Evolutionary conservation across 768 basidiomycete species (phyloP).

Genomic region (Russula earlei): DNA sequence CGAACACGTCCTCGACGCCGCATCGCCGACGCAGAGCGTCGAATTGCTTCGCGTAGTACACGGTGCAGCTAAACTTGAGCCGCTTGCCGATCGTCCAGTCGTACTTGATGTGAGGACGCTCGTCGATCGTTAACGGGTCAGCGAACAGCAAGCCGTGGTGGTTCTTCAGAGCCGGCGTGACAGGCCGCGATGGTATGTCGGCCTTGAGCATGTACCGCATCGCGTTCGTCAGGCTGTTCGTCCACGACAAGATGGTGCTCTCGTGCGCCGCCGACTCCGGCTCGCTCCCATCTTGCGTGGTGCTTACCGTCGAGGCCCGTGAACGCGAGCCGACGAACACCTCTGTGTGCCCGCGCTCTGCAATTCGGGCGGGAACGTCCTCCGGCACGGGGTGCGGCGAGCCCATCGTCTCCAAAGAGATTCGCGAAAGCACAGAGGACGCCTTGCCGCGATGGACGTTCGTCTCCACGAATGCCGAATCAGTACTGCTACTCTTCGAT

Average conservation of each 20-base stretch:
- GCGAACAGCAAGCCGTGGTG: constrained; percentile 43
- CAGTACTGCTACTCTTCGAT: constrained; percentile 21
- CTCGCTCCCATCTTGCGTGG: constrained; percentile 6
- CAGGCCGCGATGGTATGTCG: constrained; percentile 27
- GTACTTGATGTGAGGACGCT: constrained; percentile 75
- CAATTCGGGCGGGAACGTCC: not conserved
- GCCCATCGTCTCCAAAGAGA: constrained; percentile 32
- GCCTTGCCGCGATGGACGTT: constrained; percentile 32
- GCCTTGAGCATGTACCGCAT: constrained; percentile 47
- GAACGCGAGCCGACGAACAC: not conserved
- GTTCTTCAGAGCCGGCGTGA: constrained; percentile 28
- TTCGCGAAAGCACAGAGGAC: constrained; percentile 31
- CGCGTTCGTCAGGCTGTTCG: constrained; percentile 46
- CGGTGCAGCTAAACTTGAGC: constrained; percentile 70
- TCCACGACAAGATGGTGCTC: constrained; percentile 33
- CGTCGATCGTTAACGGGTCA: constrained; percentile 41
- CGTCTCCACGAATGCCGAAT: constrained; percentile 27
- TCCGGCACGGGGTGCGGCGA: not conserved
- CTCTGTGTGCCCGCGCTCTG: not conserved
- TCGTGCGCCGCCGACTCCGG: not conserved
- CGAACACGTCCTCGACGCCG: constrained; percentile 48
- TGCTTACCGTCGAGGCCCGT: constrained; percentile 9
- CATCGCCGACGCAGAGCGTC: constrained; percentile 56
- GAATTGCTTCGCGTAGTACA: constrained; percentile 78
- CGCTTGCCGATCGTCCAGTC: constrained; percentile 70